Evolutionary conservation across 345 rosid species (phyloP).

Genomic region (Aegle marmelos): DNA sequence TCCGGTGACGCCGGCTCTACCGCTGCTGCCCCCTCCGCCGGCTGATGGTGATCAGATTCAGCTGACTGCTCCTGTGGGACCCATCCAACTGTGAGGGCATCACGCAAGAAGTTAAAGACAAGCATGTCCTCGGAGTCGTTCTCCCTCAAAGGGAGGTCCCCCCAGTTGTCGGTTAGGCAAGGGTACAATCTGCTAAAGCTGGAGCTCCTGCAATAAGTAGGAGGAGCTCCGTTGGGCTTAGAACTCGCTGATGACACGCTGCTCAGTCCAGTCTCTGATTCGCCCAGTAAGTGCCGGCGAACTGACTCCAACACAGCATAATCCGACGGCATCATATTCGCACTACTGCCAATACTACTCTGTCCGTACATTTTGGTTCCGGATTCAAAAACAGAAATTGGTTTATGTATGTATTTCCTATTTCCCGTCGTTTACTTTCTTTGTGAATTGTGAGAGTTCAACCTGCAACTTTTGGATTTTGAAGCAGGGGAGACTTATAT

Average conservation of each 20-base stretch:
- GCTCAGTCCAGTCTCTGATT: conserved; percentile 24
- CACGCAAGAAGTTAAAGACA: conserved; percentile 62
- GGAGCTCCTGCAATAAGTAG: conserved; percentile 50
- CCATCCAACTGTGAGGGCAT: conserved; percentile 80
- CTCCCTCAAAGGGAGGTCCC: conserved; percentile 76
- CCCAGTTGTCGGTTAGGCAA: conserved; percentile 90
- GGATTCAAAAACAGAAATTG: neutral
- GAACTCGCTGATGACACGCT: conserved; percentile 21
- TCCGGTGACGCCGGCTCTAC: conserved; percentile 1
- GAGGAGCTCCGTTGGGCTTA: neutral
- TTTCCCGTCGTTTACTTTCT: too few relatives aligned
- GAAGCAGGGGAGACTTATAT: conserved; percentile 13
- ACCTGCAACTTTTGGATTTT: too few relatives aligned
- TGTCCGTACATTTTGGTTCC: conserved; percentile 38
- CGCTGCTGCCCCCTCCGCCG: conserved; percentile 21
- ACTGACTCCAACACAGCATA: conserved; percentile 49
- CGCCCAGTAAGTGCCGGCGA: conserved; percentile 49
- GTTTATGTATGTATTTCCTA: too few relatives aligned
- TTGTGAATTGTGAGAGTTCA: too few relatives aligned
- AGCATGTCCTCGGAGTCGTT: conserved; percentile 91
- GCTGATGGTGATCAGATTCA: conserved; percentile 6
- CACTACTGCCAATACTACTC: neutral
- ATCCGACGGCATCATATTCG: conserved; percentile 36
- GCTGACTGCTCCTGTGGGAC: conserved; percentile 45
- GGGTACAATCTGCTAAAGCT: conserved; percentile 71